Percentiles rank a stretch among this genome's conserved stretches.
Evolutionary conservation across 2,329 filamentous ascomycete genomes (phyloP).

Genomic region (Bipolaris sorokiniana): DNA sequence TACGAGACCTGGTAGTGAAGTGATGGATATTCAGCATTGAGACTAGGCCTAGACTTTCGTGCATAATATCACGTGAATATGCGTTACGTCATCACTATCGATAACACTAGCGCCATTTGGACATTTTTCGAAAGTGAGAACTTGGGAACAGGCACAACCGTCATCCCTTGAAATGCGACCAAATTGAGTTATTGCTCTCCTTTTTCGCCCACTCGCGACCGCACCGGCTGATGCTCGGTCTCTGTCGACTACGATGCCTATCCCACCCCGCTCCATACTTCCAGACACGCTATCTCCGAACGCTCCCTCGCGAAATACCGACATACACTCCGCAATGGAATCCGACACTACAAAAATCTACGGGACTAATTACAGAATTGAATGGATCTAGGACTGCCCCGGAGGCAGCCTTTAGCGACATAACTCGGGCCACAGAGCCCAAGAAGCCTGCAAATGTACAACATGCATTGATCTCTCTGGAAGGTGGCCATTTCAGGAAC

Average conservation of each 20-base stretch:
- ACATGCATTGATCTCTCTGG: neutral
- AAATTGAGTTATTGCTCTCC: neutral
- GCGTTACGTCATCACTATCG: neutral
- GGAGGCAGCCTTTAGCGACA: conserved; percentile 3
- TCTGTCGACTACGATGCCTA: conserved; percentile 29
- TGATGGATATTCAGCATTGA: too few species aligned
- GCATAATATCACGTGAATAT: too few species aligned
- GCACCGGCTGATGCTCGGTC: conserved; percentile 34
- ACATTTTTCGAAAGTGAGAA: neutral
- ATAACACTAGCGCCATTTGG: conserved; percentile 9
- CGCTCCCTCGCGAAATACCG: conserved; percentile 31
- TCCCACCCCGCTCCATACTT: conserved; percentile 22
- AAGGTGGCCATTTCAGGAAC: neutral
- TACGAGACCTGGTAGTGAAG: too few species aligned
- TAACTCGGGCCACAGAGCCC: conserved; percentile 12
- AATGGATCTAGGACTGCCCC: neutral
- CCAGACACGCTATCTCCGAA: conserved; percentile 32
- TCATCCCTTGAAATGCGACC: neutral
- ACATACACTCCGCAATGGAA: conserved; percentile 36
- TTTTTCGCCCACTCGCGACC: neutral
- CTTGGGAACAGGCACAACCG: neutral
- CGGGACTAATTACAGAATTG: neutral
- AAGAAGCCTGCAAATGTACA: conserved; percentile 16
- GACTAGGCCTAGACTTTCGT: too few species aligned
- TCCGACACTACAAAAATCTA: conserved; percentile 28